A percentile compares a stretch with the other conserved stretches of the same genome.
phyloP scores from a whole-genome alignment of 495 filamentous ascomycete genomes.

The Pseudomonodictys pantanalensis region DNA sequence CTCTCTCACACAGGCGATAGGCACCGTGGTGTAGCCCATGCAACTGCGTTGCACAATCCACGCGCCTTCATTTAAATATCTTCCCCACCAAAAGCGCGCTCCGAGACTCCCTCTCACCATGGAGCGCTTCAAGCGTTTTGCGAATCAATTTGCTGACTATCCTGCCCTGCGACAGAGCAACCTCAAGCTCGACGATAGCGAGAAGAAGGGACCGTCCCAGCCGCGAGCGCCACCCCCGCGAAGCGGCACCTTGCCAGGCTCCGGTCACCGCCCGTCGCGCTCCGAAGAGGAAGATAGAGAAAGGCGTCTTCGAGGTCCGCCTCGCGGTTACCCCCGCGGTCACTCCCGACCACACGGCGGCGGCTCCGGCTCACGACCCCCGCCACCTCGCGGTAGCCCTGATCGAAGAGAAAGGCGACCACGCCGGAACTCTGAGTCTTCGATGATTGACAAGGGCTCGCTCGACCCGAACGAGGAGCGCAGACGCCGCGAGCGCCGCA shows the following conservation, averaged over 20 bases:
- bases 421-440: constrained; percentile 92
- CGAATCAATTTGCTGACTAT: constrained; percentile 42
- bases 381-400: constrained; percentile 46
- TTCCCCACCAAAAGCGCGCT: not conserved
- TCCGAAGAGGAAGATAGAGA: constrained; percentile 43
- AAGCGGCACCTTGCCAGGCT: constrained; percentile 30
- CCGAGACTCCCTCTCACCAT: constrained; percentile 16
- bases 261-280: constrained; percentile 35
- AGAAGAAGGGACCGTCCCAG: constrained; percentile 1
- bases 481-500: constrained; percentile 67
- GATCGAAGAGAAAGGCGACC: constrained; percentile 51
- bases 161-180: constrained; percentile 39
- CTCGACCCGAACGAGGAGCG: constrained; percentile 72
- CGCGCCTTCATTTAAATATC: not conserved
- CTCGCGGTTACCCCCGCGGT: constrained; percentile 22
- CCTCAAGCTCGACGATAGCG: constrained; percentile 37
- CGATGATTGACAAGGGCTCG: constrained; percentile 65
- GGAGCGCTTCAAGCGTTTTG: constrained; percentile 37
- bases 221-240: constrained; percentile 28
- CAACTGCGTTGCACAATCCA: constrained; percentile 22
- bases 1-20: constrained; percentile 13
- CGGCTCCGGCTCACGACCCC: constrained; percentile 40
- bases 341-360: constrained; percentile 38
- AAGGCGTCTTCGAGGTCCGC: constrained; percentile 39
- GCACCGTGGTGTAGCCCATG: constrained; percentile 9